Conservation (phyloP, 1,284 basidiomycete genomes). For the Rhodotorula mucilaginosa region DNA sequence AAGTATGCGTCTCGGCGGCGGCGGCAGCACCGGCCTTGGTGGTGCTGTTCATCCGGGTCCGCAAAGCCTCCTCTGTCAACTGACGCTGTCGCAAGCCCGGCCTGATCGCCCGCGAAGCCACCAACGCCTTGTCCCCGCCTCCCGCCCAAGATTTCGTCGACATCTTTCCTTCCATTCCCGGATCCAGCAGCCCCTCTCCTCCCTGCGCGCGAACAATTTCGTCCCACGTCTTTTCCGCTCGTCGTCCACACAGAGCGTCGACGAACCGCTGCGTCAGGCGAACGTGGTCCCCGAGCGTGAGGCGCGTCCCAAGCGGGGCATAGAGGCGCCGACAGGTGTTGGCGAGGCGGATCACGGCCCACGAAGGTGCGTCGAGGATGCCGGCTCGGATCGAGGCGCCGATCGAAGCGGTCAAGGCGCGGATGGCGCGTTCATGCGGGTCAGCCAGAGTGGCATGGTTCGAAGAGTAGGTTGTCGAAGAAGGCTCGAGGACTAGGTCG, state of each 20-base stretch:
- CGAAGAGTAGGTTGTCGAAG: not conserved
- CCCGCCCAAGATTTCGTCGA: not conserved
- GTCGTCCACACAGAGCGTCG: conserved; percentile 58
- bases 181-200: not conserved
- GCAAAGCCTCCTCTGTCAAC: conserved; percentile 20
- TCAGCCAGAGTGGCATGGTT: not conserved
- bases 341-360: conserved; percentile 69
- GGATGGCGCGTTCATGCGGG: conserved; percentile 53
- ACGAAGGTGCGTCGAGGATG: conserved; percentile 75
- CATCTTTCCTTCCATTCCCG: not conserved
- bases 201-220: not conserved
- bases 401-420: conserved; percentile 62
- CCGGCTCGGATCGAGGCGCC: conserved; percentile 68
- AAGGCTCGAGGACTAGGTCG: conserved; percentile 12
- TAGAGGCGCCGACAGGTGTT: conserved; percentile 75
- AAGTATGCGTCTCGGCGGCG: not conserved
- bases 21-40: no score
- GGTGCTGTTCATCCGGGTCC: conserved; percentile 32
- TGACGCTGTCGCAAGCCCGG: conserved; percentile 1
- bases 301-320: conserved; percentile 73
- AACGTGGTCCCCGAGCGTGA: conserved; percentile 76
- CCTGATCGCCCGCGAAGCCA: not conserved
- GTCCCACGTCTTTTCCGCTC: conserved; percentile 25
- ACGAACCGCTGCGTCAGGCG: conserved; percentile 64
- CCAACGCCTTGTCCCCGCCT: not conserved